These are phyloP conservation scores for Arthrinium puccinioides DNA, from an alignment of 2,329 filamentous ascomycete genomes.

Conservation along the genomic window DNA sequence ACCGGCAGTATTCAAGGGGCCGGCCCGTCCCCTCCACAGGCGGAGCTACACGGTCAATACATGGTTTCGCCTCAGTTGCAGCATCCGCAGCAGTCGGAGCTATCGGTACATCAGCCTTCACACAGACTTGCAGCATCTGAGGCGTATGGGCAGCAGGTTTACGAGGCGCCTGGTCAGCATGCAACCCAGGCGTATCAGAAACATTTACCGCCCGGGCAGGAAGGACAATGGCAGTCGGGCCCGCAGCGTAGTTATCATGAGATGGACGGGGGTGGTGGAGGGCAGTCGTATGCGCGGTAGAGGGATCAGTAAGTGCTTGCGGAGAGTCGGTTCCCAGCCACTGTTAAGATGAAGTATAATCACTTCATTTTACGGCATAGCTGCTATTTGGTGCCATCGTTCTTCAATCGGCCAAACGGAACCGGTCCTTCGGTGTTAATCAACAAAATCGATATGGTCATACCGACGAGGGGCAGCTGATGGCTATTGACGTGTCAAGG, in stretches of 20 bases:
- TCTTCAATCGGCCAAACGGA: too few species aligned
- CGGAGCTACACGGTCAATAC: too few species aligned
- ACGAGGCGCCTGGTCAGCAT: conserved; percentile 14
- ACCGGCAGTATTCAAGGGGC: too few species aligned
- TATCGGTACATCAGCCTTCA: background rate
- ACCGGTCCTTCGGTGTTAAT: too few species aligned
- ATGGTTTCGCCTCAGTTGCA: too few species aligned
- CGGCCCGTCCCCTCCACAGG: too few species aligned
- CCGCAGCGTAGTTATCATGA: conserved; percentile 16
- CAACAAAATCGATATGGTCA: too few species aligned
- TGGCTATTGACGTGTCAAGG: too few species aligned
- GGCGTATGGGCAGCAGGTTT: conserved; percentile 12
- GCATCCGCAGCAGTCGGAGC: background rate
- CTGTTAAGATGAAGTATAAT: background rate
- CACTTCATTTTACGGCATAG: too few species aligned
- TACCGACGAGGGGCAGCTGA: too few species aligned
- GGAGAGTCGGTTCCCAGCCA: background rate
- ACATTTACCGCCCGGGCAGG: too few species aligned
- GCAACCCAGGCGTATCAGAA: conserved; percentile 11
- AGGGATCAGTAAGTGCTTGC: background rate
- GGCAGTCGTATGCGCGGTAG: background rate
- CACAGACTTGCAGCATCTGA: conserved; percentile 7
- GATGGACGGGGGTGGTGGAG: conserved; percentile 13
- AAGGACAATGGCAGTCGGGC: conserved; percentile 21
- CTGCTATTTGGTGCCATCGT: too few species aligned